Evolutionary conservation across 2,329 filamentous ascomycete genomes (phyloP).

Genomic region (Apiospora aurea): DNA sequence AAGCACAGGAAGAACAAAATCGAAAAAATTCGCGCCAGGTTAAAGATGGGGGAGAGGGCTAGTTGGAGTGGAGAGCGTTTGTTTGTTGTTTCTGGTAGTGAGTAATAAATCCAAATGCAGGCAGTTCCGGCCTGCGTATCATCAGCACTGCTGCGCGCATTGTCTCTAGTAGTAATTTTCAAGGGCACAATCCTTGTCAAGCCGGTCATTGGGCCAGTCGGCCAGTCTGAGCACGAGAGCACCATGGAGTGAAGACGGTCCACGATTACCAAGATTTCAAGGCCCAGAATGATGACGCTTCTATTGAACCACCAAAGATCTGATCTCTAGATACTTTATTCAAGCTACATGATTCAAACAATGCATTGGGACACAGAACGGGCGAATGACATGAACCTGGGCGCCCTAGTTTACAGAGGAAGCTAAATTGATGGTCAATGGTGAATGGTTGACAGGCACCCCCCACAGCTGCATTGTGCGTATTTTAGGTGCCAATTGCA

Average conservation of each 20-base stretch:
- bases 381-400: not conserved
- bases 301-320: not conserved
- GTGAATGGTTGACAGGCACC: not conserved
- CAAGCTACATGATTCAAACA: not conserved
- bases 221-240: not conserved
- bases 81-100: slow-evolving; percentile 3
- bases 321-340: not conserved
- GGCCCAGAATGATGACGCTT: slow-evolving; percentile 3
- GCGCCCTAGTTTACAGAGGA: slow-evolving; percentile 5
- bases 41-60: not conserved
- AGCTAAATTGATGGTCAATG: slow-evolving; percentile 2
- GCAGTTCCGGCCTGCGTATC: not conserved
- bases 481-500: not conserved
- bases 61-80: slow-evolving; percentile 12
- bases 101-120: slow-evolving; percentile 1
- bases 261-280: not conserved
- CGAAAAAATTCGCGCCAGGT: not conserved
- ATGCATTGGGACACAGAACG: not conserved
- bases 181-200: slow-evolving; percentile 3
- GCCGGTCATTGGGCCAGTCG: not conserved
- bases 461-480: not conserved
- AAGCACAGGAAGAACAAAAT: not conserved
- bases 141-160: not conserved
- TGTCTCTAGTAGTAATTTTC: not conserved
- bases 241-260: not conserved